Evolutionary conservation across 2,329 filamentous ascomycete species (phyloP).

Genomic region (Hypoxylon sp.): DNA sequence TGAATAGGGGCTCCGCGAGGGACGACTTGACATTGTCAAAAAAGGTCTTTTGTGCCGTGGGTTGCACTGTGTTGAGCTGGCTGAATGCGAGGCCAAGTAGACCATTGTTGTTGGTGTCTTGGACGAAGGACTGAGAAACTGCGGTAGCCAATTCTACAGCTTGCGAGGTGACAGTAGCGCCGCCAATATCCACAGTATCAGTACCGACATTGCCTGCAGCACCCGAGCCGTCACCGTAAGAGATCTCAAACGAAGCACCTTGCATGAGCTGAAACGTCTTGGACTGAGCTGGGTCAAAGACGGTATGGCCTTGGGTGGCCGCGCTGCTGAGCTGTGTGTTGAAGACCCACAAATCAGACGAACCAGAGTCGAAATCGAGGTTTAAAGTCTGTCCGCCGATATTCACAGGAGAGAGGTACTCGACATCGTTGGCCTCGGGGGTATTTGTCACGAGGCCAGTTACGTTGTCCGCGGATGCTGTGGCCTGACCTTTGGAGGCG

Average conservation of each 20-base stretch:
- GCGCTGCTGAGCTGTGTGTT: conserved; percentile 52
- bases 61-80: conserved; percentile 52
- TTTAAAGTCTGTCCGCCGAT: conserved; percentile 53
- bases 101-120: conserved; percentile 51
- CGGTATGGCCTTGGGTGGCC: conserved; percentile 48
- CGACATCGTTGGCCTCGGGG: conserved; percentile 51
- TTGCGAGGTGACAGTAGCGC: conserved; percentile 51
- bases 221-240: conserved; percentile 54
- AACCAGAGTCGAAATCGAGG: conserved; percentile 55
- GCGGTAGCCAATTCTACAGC: conserved; percentile 52
- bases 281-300: conserved; percentile 50
- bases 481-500: conserved; percentile 23
- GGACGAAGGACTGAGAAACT: conserved; percentile 51
- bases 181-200: conserved; percentile 54
- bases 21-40: conserved; percentile 52
- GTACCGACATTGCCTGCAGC: conserved; percentile 53
- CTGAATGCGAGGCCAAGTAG: conserved; percentile 55
- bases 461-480: conserved; percentile 38
- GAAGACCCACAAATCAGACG: conserved; percentile 55
- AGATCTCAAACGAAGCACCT: conserved; percentile 51
- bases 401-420: conserved; percentile 53
- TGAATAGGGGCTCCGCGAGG: conserved; percentile 53
- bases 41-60: conserved; percentile 52
- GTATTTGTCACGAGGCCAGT: conserved; percentile 48
- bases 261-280: conserved; percentile 50